Percentiles rank a stretch among this genome's conserved stretches.
phyloP scores from a whole-genome alignment of 2,329 filamentous ascomycete genomes.

The Aspergillus novoparasiticus region DNA sequence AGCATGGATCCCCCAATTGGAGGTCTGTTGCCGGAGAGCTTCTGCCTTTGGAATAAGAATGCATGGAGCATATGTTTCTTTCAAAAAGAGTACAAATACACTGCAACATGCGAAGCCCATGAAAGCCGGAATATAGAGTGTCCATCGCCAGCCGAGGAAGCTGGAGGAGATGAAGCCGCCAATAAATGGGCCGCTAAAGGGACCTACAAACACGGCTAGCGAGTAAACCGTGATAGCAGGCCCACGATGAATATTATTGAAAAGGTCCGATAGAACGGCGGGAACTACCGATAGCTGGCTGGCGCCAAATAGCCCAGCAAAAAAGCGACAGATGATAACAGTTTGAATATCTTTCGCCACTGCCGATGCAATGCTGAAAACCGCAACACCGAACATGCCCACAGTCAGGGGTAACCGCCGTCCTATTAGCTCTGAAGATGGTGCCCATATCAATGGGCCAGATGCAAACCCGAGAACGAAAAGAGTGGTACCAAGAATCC shows the following conservation, averaged over 20 bases:
- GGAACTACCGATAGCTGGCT: slow-evolving; percentile 48
- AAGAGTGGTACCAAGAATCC: slow-evolving; percentile 49
- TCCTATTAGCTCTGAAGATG: slow-evolving; percentile 61
- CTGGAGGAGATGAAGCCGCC: slow-evolving; percentile 54
- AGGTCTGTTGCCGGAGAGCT: slow-evolving; percentile 51
- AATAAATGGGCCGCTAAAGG: slow-evolving; percentile 50
- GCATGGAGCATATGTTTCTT: slow-evolving; percentile 57
- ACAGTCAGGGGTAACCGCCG: slow-evolving; percentile 54
- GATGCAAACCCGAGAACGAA: slow-evolving; percentile 57
- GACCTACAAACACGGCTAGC: slow-evolving; percentile 51
- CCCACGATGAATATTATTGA: slow-evolving; percentile 45
- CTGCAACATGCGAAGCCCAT: slow-evolving; percentile 51
- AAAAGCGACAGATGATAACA: slow-evolving; percentile 48
- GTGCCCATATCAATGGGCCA: slow-evolving; percentile 65
- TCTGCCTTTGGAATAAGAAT: slow-evolving; percentile 56
- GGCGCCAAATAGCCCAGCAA: slow-evolving; percentile 48
- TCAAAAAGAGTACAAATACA: slow-evolving; percentile 43
- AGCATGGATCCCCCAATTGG: slow-evolving; percentile 60
- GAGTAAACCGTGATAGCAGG: slow-evolving; percentile 50
- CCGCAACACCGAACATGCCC: slow-evolving; percentile 41
- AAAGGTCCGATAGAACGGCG: slow-evolving; percentile 51
- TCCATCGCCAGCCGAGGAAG: slow-evolving; percentile 53
- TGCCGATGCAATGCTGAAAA: slow-evolving; percentile 51
- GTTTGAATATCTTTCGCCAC: slow-evolving; percentile 42
- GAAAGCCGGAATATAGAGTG: slow-evolving; percentile 51